Percentiles rank a stretch among this genome's conserved stretches.
phyloP scores from a whole-genome alignment of 2,329 filamentous ascomycete species.

The Alternaria hordeiaustralica region DNA sequence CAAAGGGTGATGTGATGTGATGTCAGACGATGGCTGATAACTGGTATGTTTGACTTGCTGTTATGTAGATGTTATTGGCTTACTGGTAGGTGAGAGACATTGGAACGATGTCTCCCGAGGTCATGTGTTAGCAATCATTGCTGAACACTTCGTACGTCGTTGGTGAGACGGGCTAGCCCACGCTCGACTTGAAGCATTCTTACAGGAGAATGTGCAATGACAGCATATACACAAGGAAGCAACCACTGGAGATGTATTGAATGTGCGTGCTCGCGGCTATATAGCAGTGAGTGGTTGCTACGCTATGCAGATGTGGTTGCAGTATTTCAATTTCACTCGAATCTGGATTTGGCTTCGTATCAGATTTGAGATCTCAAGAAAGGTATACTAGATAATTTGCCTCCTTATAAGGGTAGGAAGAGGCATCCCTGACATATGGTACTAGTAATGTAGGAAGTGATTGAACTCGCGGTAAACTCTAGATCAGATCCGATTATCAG shows the following conservation, averaged over 20 bases:
- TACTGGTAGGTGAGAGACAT: not conserved
- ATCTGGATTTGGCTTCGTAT: not conserved
- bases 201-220: not conserved
- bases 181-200: not conserved
- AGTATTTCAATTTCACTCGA: not conserved
- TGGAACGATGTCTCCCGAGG: not conserved
- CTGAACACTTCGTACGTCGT: not conserved
- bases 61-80: not conserved
- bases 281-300: too few relatives aligned
- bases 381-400: not conserved
- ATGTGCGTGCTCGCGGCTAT: not conserved
- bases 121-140: not conserved
- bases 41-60: not conserved
- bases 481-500: not conserved
- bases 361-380: not conserved
- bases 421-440: not conserved
- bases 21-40: not conserved
- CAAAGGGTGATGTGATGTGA: not conserved
- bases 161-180: not conserved
- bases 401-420: not conserved
- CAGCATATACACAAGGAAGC: not conserved
- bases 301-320: not conserved
- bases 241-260: not conserved
- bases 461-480: too few relatives aligned
- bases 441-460: not conserved